Evolutionary conservation across 2,329 filamentous ascomycete species (phyloP), one percentile per base, ranked within the genome.

Genomic region (Cladophialophora bantiana): DNA sequence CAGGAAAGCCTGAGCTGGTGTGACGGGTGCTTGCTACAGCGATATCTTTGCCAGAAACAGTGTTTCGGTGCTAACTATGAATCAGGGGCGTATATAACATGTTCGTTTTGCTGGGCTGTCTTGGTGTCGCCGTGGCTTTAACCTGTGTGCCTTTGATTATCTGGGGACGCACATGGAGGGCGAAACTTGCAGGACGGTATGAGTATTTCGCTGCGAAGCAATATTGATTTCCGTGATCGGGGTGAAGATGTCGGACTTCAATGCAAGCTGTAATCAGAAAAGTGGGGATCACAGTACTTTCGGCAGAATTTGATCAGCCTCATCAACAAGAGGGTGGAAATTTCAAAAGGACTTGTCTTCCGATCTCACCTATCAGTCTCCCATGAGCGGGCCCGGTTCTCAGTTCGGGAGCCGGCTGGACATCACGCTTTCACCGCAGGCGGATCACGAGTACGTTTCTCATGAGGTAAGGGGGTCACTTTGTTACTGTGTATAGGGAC

Each of bases 41-140:
- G 2, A 40, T 13, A 4, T 40, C 38, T 13, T 40, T 13, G 15
- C 7, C 45, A 12, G 12, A 50, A 26, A 50, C 18, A 31, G 12
- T 12, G 31, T 26, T 12, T 13, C 3, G 20, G 7, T 50, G 45
- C 45, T 50, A 4, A 50, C 45, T 4, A 50, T 10, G 6, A 50
- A 50, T 20, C n/a, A 50, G 45, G 45, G 80, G 80, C 6, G 70
- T 81, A 34, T 74, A 77, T 18, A 79, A 81, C 68, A 78, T 82
- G 15, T 79, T 81, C 66, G 77, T 81, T 48, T 76, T 77, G 4
- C 79, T 80, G 50, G 77, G 77, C 4, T 74, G 76, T 1, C 74
- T 81, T 40, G 73, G 72, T 0, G 72, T 77, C 35, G 70, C 74
- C 1, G 74, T 80, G 9, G 66, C 79, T 20, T 38, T 77, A 36